Base-by-base conservation (phyloP, 2,329 filamentous ascomycete species). In the Stemphylium lycopersici region DNA sequence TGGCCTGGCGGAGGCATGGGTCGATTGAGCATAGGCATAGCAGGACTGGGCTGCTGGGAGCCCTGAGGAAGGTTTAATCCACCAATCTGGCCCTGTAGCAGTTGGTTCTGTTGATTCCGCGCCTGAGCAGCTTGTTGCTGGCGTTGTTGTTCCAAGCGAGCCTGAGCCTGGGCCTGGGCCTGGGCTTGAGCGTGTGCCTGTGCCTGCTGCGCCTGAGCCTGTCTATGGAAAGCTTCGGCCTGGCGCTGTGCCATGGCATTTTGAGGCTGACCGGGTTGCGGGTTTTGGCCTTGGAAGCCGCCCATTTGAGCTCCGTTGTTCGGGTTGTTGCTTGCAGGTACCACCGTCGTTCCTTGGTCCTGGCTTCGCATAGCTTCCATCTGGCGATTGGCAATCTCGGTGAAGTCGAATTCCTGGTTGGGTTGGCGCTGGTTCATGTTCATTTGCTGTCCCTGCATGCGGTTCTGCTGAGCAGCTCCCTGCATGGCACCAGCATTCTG, bases 281-380 rank as follows among this genome's bases (percentile, higher is more conserved):
- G 39, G 26, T 63, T 62, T 54, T 71, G 70, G 7, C 57, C 58
- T 11, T 61, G 61, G 39, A 73, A 77, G 12, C 63, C 71, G 26
- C 71, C 65, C 72, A 77, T 75, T 39, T 75, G 74, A 18, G 55
- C 56, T 5, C 72, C 72, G 5, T 54, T 54, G 31, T 75, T 81
- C 56, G 79, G 78, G 47, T 83, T 83, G 63, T 82, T 84, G 70
- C 84, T 88, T 6, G 84, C 85, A 8, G 85, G 85, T 3, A 88
- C 85, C n/a, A 87, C 85, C 37, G 83, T 76, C 58, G 86, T 83
- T 7, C 85, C 85, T 43, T 82, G 82, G 69, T 87, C 83, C 63
- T 85, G 83, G 13, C 81, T 81, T 47, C 84, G 83, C 60, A 86
- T 71, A n/a, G 83, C 84, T 59, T 85, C 84, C 36, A 81, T 81